phyloP scores from a whole-genome alignment of 495 filamentous ascomycete genomes.

The Pyronema omphalodes region DNA sequence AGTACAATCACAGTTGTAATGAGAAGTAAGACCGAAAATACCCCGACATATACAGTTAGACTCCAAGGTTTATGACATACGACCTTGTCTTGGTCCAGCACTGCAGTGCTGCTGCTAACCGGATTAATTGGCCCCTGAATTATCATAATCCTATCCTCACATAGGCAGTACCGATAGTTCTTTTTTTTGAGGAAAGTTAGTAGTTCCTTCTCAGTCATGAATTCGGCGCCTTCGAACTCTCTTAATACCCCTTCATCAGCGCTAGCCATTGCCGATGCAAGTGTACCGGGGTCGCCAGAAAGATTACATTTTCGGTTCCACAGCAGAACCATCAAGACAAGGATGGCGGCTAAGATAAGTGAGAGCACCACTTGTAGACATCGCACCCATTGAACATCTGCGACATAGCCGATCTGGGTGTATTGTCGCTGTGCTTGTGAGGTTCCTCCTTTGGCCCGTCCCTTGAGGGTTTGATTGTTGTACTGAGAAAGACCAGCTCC shows the following conservation, averaged over 20 bases:
- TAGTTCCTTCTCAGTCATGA: background rate
- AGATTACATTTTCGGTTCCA: slow-evolving; percentile 4
- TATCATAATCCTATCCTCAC: background rate
- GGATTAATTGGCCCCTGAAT: too few relatives aligned
- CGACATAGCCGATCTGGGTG: background rate
- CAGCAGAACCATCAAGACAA: background rate
- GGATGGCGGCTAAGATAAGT: background rate
- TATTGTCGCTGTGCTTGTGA: background rate
- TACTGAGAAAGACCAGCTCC: background rate
- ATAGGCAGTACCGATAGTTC: background rate
- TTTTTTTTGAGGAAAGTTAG: background rate
- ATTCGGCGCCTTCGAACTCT: background rate
- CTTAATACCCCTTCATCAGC: background rate
- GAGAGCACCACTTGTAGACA: background rate
- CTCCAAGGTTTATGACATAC: too few relatives aligned
- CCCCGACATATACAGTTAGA: too few relatives aligned
- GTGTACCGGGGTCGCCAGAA: slow-evolving; percentile 2
- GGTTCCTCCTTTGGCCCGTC: too few relatives aligned
- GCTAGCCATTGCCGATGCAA: background rate
- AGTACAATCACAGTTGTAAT: too few relatives aligned
- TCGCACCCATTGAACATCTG: background rate
- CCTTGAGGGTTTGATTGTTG: too few relatives aligned
- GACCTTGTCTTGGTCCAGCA: too few relatives aligned
- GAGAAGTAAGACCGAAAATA: too few relatives aligned
- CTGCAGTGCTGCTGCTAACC: too few relatives aligned